Conservation (phyloP, 129 eudicot species). For the Cynara cardunculus region DNA sequence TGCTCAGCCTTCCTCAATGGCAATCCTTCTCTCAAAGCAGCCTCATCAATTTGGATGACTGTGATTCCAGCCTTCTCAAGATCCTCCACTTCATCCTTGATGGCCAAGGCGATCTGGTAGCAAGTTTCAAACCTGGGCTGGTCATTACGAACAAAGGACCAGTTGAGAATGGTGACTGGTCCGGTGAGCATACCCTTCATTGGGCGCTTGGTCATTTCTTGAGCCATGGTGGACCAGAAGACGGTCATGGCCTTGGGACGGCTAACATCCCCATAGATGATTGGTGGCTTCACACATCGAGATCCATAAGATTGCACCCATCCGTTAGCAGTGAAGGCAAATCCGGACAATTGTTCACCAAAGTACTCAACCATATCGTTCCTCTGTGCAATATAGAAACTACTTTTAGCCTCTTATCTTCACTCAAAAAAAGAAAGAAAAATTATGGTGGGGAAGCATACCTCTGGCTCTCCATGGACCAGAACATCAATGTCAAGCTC, state of each 20-base stretch:
- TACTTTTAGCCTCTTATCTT: not conserved
- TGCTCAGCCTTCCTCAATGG: constrained; percentile 82
- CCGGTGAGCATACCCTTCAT: constrained; percentile 86
- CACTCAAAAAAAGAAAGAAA: not conserved
- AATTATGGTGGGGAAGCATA: not conserved
- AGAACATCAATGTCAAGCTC: constrained; percentile 93
- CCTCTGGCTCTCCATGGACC: constrained; percentile 99
- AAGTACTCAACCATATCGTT: constrained; percentile 99
- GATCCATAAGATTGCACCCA: constrained; percentile 79
- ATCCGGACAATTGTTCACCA: constrained; percentile 94
- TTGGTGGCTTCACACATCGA: constrained; percentile 76
- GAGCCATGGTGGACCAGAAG: constrained; percentile 68
- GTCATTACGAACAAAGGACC: constrained; percentile 71
- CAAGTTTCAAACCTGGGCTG: constrained; percentile 71
- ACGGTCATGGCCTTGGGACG: constrained; percentile 74
- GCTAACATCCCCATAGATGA: constrained; percentile 70
- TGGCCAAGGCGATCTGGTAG: constrained; percentile 74
- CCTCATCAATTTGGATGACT: constrained; percentile 78
- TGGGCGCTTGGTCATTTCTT: constrained; percentile 66
- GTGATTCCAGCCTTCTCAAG: constrained; percentile 63
- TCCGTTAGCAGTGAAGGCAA: constrained; percentile 87
- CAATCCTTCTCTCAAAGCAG: constrained; percentile 85
- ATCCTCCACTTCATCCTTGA: constrained; percentile 72
- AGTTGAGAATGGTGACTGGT: constrained; percentile 68
- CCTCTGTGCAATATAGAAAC: constrained; percentile 50